A percentile compares a stretch with the other conserved stretches of the same genome.
Conservation (phyloP, 129 eudicot genomes). For the Deinandra increscens region DNA sequence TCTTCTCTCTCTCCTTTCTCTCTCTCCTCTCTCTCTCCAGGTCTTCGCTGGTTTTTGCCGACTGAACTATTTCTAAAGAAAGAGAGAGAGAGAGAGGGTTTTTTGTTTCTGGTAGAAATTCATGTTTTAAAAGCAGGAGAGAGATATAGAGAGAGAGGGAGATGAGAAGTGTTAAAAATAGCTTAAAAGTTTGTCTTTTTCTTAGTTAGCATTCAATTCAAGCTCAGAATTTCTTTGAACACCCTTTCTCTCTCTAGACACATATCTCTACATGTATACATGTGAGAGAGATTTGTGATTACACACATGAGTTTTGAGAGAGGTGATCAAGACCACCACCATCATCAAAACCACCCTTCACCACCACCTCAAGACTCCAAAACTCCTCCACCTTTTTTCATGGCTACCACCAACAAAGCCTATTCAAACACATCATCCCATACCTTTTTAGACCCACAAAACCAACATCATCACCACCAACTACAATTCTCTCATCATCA, state of each 20-base stretch:
- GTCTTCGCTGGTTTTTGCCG: slow-evolving; percentile 37
- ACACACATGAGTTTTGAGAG: slow-evolving; percentile 44
- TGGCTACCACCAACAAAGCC: slow-evolving; percentile 44
- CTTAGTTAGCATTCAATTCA: slow-evolving; percentile 39
- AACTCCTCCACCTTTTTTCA: slow-evolving; percentile 32
- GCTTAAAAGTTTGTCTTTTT: slow-evolving; percentile 39
- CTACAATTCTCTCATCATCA: slow-evolving; percentile 44
- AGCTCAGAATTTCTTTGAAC: slow-evolving; percentile 25
- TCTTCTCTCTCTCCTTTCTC: no score
- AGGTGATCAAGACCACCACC: slow-evolving; percentile 21
- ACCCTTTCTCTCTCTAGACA: slow-evolving; percentile 19
- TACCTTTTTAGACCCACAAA: slow-evolving; percentile 30
- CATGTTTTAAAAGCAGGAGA: slow-evolving; percentile 15
- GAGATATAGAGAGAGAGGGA: slow-evolving; percentile 22
- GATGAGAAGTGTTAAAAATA: slow-evolving; percentile 38
- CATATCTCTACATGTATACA: slow-evolving; percentile 36
- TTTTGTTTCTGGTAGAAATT: slow-evolving; percentile 25
- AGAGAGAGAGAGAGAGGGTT: slow-evolving; percentile 27
- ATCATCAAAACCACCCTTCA: slow-evolving; percentile 34
- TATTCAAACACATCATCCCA: slow-evolving; percentile 36
- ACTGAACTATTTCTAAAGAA: slow-evolving; percentile 24
- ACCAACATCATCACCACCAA: slow-evolving; percentile 41
- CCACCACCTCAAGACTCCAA: slow-evolving; percentile 36
- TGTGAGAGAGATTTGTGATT: slow-evolving; percentile 22
- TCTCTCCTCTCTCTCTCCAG: slow-evolving; percentile 28